phyloP scores from a whole-genome alignment of 2,329 filamentous ascomycete species.

The Pestalotiopsis sp. region DNA sequence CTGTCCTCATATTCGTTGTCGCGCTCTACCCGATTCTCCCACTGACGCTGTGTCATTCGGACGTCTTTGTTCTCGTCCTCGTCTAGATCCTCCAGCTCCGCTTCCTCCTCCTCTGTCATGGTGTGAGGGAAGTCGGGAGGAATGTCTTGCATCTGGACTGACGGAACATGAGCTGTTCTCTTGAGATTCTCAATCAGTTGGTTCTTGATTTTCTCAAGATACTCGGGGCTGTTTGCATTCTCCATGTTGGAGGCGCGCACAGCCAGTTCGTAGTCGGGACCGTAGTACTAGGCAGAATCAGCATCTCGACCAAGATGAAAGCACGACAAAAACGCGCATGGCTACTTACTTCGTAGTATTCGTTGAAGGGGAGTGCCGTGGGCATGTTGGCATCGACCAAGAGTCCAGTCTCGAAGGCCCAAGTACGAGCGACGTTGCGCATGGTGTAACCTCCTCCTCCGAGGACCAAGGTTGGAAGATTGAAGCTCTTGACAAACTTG shows the following conservation, averaged over 20 bases:
- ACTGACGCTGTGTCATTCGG: slow-evolving; percentile 78
- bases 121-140: slow-evolving; percentile 63
- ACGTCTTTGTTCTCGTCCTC: slow-evolving; percentile 85
- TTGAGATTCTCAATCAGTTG: slow-evolving; percentile 84
- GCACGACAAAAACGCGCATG: neutral
- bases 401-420: slow-evolving; percentile 94
- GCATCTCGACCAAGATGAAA: slow-evolving; percentile 15
- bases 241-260: slow-evolving; percentile 88
- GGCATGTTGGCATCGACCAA: slow-evolving; percentile 83
- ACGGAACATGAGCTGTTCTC: slow-evolving; percentile 83
- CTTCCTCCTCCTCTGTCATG: slow-evolving; percentile 68
- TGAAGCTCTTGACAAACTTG: slow-evolving; percentile 84
- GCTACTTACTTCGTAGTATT: slow-evolving; percentile 77
- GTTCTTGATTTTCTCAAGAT: slow-evolving; percentile 79
- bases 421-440: slow-evolving; percentile 93
- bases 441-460: slow-evolving; percentile 97
- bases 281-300: slow-evolving; percentile 74
- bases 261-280: slow-evolving; percentile 86
- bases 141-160: slow-evolving; percentile 85
- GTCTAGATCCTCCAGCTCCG: slow-evolving; percentile 69
- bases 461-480: slow-evolving; percentile 84
- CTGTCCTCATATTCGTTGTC: slow-evolving; percentile 85
- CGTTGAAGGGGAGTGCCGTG: slow-evolving; percentile 87
- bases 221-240: slow-evolving; percentile 83
- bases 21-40: slow-evolving; percentile 76